Evolutionary conservation across 768 basidiomycete species (phyloP).

Genomic region (Naganishia antarctica): DNA sequence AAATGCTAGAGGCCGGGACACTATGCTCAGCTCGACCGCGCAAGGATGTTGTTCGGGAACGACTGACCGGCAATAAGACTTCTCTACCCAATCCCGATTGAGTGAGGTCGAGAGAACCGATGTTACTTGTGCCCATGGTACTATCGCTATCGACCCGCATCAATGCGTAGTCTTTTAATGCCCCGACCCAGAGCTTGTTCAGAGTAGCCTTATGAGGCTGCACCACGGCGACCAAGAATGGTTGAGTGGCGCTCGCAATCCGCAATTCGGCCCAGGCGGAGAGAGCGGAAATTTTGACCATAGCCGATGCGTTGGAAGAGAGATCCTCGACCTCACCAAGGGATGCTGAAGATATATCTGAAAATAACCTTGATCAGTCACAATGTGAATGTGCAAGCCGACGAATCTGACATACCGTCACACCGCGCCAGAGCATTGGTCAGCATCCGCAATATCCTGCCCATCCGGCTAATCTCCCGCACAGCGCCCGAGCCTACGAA

Average conservation of each 20-base stretch:
- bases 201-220: constrained; percentile 71
- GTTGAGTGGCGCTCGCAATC: constrained; percentile 66
- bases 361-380: not conserved
- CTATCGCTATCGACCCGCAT: constrained; percentile 79
- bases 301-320: constrained; percentile 88
- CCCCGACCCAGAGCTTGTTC: constrained; percentile 78
- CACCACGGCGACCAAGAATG: constrained; percentile 73
- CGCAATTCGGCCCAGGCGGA: constrained; percentile 94
- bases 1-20: constrained; percentile 59
- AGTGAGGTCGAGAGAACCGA: constrained; percentile 62
- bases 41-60: not conserved
- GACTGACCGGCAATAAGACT: constrained; percentile 77
- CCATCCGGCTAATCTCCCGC: constrained; percentile 85
- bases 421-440: constrained; percentile 84
- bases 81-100: constrained; percentile 86
- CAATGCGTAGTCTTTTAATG: constrained; percentile 85
- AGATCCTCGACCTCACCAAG: constrained; percentile 80
- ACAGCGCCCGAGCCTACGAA: constrained; percentile 94
- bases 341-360: constrained; percentile 48
- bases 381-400: not conserved
- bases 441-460: constrained; percentile 81
- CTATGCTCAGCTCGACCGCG: not conserved
- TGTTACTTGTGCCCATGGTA: constrained; percentile 51
- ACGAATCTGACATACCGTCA: constrained; percentile 58
- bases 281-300: constrained; percentile 84